Evolutionary conservation across 208 protist species (phyloP).

Genomic region (Crithidia thermophila): DNA sequence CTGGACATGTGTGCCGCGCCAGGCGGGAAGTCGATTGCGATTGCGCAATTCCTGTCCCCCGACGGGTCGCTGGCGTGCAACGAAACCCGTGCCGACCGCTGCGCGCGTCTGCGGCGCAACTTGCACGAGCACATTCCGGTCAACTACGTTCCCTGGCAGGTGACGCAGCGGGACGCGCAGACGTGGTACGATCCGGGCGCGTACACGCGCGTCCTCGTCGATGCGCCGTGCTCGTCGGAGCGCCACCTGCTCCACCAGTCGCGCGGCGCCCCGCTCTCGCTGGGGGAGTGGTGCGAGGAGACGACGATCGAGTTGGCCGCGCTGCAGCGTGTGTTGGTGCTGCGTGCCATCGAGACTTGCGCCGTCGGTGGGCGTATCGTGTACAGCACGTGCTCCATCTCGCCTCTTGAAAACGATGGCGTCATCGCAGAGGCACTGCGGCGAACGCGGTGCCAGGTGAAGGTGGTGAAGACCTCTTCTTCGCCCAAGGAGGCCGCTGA

Average conservation of each 20-base stretch:
- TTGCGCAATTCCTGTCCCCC: constrained; percentile 74
- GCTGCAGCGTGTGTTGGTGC: constrained; percentile 71
- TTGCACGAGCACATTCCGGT: constrained; percentile 73
- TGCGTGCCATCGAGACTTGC: constrained; percentile 80
- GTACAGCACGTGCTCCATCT: constrained; percentile 94
- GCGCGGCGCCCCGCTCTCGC: constrained; percentile 33
- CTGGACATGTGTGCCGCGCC: constrained; percentile 86
- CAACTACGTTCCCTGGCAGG: constrained; percentile 57
- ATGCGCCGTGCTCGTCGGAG: constrained; percentile 94
- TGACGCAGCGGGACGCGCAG: constrained; percentile 73
- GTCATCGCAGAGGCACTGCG: constrained; percentile 73
- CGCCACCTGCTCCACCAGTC: constrained; percentile 87
- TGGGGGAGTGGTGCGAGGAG: constrained; percentile 54
- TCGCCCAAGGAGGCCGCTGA: not conserved
- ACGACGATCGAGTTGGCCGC: constrained; percentile 39
- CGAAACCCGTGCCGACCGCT: constrained; percentile 66
- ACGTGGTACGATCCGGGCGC: constrained; percentile 66
- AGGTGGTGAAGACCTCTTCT: constrained; percentile 28
- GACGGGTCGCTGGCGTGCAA: constrained; percentile 77
- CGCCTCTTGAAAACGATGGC: constrained; percentile 86
- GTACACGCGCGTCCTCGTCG: constrained; percentile 87
- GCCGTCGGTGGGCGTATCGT: constrained; percentile 79
- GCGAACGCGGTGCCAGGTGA: constrained; percentile 60
- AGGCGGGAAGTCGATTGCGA: constrained; percentile 78
- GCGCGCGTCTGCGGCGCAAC: constrained; percentile 63